Conservation (phyloP, 495 filamentous ascomycete species). For the Choiromyces venosus region DNA sequence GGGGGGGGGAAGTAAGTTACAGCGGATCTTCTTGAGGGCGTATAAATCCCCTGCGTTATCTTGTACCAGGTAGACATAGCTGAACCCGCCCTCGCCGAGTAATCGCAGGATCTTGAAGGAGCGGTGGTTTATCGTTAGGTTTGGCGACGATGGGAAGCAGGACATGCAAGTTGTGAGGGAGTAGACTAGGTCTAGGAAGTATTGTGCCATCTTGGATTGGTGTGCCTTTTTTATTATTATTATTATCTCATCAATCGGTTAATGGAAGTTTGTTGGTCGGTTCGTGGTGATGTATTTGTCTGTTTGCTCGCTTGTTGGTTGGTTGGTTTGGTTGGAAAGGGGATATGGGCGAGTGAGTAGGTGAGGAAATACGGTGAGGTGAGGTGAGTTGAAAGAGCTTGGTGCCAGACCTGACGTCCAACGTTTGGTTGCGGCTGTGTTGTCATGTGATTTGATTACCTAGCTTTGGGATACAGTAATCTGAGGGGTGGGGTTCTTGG, state of each 20-base stretch:
- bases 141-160: slow-evolving; percentile 89
- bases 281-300: neutral
- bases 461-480: neutral
- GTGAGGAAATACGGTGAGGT: neutral
- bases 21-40: slow-evolving; percentile 96
- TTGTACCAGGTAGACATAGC: slow-evolving; percentile 97
- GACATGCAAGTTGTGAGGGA: slow-evolving; percentile 88
- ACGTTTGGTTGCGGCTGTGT: neutral
- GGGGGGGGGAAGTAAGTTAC: slow-evolving; percentile 38
- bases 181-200: slow-evolving; percentile 81
- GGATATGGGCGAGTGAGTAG: neutral
- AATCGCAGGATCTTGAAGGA: slow-evolving; percentile 92
- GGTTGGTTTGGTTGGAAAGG: neutral
- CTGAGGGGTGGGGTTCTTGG: neutral
- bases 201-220: slow-evolving; percentile 61
- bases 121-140: slow-evolving; percentile 88
- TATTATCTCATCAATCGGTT: neutral
- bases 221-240: neutral
- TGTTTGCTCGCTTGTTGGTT: neutral
- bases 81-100: slow-evolving; percentile 95
- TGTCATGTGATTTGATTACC: neutral
- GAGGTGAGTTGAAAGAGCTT: neutral
- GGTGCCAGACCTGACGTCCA: neutral
- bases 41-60: slow-evolving; percentile 78
- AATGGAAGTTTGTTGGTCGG: neutral